Evolutionary conservation across 2,329 filamentous ascomycete species (phyloP).

Genomic region (Sordariomycetes sp.): DNA sequence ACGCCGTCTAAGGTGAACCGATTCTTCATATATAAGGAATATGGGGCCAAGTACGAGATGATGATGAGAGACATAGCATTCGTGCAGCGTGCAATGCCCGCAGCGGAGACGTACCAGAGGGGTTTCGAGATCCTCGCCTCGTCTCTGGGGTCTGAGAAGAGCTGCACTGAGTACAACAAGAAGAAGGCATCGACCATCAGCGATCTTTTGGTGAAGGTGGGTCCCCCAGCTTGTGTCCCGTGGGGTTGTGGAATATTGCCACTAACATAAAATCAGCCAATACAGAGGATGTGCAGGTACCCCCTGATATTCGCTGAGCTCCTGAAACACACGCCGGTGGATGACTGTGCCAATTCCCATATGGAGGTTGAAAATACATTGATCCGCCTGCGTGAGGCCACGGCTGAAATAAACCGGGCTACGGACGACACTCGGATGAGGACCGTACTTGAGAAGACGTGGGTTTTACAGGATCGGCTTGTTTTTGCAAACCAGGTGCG

Average conservation of each 20-base stretch:
- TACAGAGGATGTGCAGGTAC: constrained; percentile 86
- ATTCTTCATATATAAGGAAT: constrained; percentile 84
- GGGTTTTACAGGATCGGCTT: constrained; percentile 72
- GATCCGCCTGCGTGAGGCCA: constrained; percentile 58
- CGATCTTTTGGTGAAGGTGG: constrained; percentile 82
- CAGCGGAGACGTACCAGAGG: constrained; percentile 70
- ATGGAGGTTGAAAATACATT: constrained; percentile 65
- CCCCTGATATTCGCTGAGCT: constrained; percentile 77
- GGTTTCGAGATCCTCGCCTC: constrained; percentile 75
- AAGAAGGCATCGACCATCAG: constrained; percentile 64
- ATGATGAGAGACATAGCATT: constrained; percentile 67
- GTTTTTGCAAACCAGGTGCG: constrained; percentile 59
- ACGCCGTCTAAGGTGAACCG: constrained; percentile 49
- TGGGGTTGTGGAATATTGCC: not conserved
- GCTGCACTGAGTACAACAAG: constrained; percentile 45
- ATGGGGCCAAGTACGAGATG: constrained; percentile 77
- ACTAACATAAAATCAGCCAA: constrained; percentile 44
- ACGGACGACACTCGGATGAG: constrained; percentile 62
- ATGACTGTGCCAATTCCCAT: constrained; percentile 74
- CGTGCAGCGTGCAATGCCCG: constrained; percentile 51
- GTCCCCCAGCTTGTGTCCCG: constrained; percentile 5
- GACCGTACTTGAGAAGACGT: constrained; percentile 64
- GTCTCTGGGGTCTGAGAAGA: constrained; percentile 58
- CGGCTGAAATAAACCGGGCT: constrained; percentile 71
- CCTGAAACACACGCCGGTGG: constrained; percentile 67